Evolutionary conservation across 2,329 filamentous ascomycete genomes (phyloP).

Genomic region (Venturia oleaginea): DNA sequence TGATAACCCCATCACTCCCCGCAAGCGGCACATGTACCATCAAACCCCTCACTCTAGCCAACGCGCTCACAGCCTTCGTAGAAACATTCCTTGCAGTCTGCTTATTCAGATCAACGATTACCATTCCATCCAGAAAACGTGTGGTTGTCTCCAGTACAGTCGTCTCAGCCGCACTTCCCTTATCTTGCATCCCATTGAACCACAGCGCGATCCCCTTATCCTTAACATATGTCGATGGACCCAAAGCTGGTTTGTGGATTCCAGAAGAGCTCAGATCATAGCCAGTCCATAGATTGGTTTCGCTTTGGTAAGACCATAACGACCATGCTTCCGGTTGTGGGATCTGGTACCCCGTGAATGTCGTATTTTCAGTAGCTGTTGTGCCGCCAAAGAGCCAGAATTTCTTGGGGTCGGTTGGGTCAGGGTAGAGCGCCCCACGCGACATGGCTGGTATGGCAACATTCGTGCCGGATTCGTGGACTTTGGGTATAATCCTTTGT

Average conservation of each 20-base stretch:
- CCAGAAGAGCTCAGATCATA: background rate
- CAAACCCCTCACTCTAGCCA: background rate
- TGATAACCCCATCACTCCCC: background rate
- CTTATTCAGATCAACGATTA: background rate
- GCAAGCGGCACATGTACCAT: background rate
- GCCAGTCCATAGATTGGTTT: background rate
- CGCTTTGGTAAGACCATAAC: slow-evolving; percentile 1
- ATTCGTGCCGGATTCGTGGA: background rate
- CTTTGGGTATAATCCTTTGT: background rate
- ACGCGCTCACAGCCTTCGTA: background rate
- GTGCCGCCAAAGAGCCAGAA: slow-evolving; percentile 4
- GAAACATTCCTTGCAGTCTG: background rate
- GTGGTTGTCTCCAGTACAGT: background rate
- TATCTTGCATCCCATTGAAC: slow-evolving; percentile 6
- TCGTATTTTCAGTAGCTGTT: background rate
- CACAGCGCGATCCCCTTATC: background rate
- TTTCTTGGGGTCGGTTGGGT: background rate
- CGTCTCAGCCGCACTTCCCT: background rate
- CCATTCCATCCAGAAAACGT: background rate
- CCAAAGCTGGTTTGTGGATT: background rate
- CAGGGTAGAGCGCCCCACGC: background rate
- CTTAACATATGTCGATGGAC: background rate
- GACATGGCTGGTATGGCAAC: background rate
- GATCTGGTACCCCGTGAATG: background rate
- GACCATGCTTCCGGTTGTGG: background rate